These are phyloP conservation scores for Cupressus sempervirens DNA, from an alignment of 75 land plant species.

Conservation along the genomic window DNA sequence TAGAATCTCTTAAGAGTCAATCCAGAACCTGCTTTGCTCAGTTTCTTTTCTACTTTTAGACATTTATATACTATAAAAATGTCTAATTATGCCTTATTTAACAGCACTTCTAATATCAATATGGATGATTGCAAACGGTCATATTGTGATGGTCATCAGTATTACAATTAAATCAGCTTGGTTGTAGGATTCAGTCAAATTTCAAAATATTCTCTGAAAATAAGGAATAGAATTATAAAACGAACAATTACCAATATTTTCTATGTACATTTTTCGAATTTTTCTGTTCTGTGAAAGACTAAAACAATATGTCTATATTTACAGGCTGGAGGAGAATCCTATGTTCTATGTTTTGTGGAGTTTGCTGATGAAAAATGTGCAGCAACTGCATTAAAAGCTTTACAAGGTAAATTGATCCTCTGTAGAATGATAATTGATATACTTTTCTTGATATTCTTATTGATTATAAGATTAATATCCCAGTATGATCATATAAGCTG, in stretches of 20 bases:
- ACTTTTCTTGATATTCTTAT: too few relatives aligned
- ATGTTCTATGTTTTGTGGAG: slow-evolving; percentile 49
- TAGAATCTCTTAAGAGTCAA: too few relatives aligned
- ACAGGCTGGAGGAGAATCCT: slow-evolving; percentile 34
- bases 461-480: not conserved
- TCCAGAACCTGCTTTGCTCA: too few relatives aligned
- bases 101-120: too few relatives aligned
- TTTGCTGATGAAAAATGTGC: slow-evolving; percentile 45
- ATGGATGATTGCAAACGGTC: too few relatives aligned
- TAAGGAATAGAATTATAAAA: not conserved
- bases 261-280: not conserved
- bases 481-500: not conserved
- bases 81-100: too few relatives aligned
- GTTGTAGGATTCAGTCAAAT: not conserved
- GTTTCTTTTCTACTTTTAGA: too few relatives aligned
- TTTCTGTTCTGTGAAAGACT: not conserved
- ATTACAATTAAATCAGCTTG: not conserved
- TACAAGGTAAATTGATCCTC: slow-evolving; percentile 27
- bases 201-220: not conserved
- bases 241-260: not conserved
- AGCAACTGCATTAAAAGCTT: slow-evolving; percentile 37
- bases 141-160: not conserved
- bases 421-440: not conserved
- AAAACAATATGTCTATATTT: not conserved
- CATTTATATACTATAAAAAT: too few relatives aligned